Evolutionary conservation across 306 rosid species (phyloP).

Genomic region (Astragalus glycyphyllos): DNA sequence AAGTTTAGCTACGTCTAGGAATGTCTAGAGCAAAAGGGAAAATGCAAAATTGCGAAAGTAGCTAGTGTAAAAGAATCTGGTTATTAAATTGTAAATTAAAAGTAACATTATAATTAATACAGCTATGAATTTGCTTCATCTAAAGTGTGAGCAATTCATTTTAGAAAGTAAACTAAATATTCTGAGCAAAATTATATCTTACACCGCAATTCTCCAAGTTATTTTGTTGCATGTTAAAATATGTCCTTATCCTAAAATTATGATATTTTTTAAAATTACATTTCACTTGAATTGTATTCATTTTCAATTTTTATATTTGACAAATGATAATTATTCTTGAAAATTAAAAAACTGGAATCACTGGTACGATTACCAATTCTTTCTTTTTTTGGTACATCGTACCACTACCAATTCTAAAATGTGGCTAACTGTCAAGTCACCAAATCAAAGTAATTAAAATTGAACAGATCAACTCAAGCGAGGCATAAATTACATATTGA

Average conservation of each 20-base stretch:
- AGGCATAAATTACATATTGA: not conserved
- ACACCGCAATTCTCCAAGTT: too few species aligned
- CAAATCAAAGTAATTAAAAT: not conserved
- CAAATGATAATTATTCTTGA: not conserved
- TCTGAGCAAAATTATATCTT: too few species aligned
- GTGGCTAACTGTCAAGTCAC: not conserved
- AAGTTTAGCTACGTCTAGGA: slow-evolving; percentile 5
- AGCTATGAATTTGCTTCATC: too few species aligned
- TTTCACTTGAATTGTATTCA: not conserved
- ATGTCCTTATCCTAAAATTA: too few species aligned
- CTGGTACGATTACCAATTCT: not conserved
- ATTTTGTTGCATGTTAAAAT: too few species aligned
- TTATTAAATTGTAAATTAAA: slow-evolving; percentile 8
- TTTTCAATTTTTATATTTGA: not conserved
- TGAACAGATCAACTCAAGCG: too few species aligned
- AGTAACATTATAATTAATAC: not conserved
- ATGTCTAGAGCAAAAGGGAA: not conserved
- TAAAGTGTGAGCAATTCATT: too few species aligned
- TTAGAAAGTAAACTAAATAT: too few species aligned
- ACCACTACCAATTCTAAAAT: not conserved
- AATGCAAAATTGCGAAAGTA: not conserved
- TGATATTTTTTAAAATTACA: too few species aligned
- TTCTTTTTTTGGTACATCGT: too few species aligned
- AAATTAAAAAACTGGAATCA: too few species aligned
- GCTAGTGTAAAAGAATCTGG: slow-evolving; percentile 19